These are phyloP conservation scores for Sporothrix globosa DNA, from an alignment of 2,329 filamentous ascomycete genomes.

Conservation along the genomic window DNA sequence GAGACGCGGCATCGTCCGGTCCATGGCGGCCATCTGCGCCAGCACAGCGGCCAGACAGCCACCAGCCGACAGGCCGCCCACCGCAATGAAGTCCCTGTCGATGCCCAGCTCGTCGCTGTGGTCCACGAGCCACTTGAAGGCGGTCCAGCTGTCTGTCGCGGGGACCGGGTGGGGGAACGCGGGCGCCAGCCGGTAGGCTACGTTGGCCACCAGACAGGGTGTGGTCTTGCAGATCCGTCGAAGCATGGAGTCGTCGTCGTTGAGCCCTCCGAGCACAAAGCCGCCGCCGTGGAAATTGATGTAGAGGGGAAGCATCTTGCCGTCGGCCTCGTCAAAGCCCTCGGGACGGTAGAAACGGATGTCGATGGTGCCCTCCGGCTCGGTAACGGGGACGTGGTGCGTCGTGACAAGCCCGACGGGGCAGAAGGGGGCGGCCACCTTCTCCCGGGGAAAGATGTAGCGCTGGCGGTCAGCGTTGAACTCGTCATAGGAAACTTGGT, in stretches of 20 bases:
- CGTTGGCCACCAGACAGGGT: conserved; percentile 36
- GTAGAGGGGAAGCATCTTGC: conserved; percentile 27
- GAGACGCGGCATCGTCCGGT: conserved; percentile 38
- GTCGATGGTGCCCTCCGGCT: conserved; percentile 26
- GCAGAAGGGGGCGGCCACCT: conserved; percentile 17
- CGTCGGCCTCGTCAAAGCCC: not conserved
- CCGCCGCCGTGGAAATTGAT: conserved; percentile 35
- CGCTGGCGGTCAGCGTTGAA: conserved; percentile 27
- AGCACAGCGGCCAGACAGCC: conserved; percentile 38
- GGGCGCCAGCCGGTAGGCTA: conserved; percentile 56
- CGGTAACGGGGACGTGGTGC: conserved; percentile 23
- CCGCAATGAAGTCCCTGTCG: conserved; percentile 38
- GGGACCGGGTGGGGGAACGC: conserved; percentile 53
- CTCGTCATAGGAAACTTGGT: conserved; percentile 32
- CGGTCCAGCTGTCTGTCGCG: conserved; percentile 47
- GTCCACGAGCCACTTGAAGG: conserved; percentile 45
- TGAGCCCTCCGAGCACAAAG: conserved; percentile 32
- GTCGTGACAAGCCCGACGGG: conserved; percentile 3
- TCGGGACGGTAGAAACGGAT: conserved; percentile 31
- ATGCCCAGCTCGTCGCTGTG: conserved; percentile 37
- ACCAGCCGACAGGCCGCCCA: conserved; percentile 42
- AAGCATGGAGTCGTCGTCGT: conserved; percentile 31
- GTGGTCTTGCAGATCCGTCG: conserved; percentile 16
- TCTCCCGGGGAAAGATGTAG: conserved; percentile 27
- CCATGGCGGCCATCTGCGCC: conserved; percentile 49